Percentiles rank a stretch among this genome's conserved stretches.
phyloP scores from a whole-genome alignment of 805 yeast species.

The Candida pseudofarinosa region DNA sequence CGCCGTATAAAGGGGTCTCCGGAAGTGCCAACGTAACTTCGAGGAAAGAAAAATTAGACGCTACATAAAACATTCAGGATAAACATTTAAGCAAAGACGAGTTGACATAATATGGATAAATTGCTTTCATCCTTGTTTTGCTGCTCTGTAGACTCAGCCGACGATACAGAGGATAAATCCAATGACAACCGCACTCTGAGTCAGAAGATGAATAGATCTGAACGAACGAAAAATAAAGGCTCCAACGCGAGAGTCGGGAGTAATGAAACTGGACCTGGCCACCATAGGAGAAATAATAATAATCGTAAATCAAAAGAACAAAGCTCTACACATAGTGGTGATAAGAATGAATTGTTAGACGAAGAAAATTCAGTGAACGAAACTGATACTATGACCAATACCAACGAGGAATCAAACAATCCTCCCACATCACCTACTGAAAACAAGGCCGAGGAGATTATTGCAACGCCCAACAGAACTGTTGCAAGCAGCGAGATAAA shows the following conservation, averaged over 20 bases:
- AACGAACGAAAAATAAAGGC: slow-evolving; percentile 1
- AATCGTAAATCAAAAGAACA: neutral
- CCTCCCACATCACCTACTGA: neutral
- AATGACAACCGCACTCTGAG: slow-evolving; percentile 14
- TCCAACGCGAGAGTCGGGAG: neutral
- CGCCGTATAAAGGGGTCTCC: too few relatives aligned
- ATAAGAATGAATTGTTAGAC: slow-evolving; percentile 27
- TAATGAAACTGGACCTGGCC: neutral
- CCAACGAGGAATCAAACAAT: slow-evolving; percentile 24
- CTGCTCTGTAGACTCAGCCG: slow-evolving; percentile 30
- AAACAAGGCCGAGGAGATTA: slow-evolving; percentile 1
- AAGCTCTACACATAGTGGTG: neutral
- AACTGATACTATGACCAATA: slow-evolving; percentile 40
- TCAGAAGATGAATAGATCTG: slow-evolving; percentile 2
- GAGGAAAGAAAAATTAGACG: neutral
- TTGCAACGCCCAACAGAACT: slow-evolving; percentile 2
- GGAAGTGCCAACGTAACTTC: neutral
- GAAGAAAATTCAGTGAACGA: slow-evolving; percentile 38
- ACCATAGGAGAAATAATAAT: neutral
- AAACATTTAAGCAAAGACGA: neutral
- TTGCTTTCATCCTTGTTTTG: slow-evolving; percentile 33
- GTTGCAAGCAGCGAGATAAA: slow-evolving; percentile 5
- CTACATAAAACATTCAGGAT: neutral
- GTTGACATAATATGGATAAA: slow-evolving; percentile 20
- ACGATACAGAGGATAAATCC: slow-evolving; percentile 30